phyloP scores from a whole-genome alignment of 345 rosid genomes.

The Diplotaxis tenuifolia region DNA sequence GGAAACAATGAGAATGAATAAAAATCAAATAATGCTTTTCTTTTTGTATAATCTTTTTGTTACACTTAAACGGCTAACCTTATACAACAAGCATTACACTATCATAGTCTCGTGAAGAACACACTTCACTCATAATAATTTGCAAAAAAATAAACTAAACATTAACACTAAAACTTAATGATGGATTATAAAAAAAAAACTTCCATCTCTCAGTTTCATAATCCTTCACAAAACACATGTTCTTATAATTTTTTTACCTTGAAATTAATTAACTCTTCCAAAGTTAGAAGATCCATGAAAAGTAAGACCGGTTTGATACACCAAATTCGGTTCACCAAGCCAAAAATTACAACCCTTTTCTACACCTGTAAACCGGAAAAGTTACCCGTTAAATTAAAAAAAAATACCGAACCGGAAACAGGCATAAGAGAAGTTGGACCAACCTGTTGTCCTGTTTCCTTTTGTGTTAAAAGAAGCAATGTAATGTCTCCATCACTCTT shows the following conservation, averaged over 20 bases:
- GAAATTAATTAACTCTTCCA: not conserved
- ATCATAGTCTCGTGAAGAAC: conserved; percentile 32
- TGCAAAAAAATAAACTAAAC: conserved; percentile 39
- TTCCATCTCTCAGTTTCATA: conserved; percentile 41
- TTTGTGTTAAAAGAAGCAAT: conserved; percentile 44
- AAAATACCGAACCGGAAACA: conserved; percentile 34
- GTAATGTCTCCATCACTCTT: conserved; percentile 71
- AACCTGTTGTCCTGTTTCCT: conserved; percentile 51
- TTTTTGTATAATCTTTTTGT: conserved; percentile 20
- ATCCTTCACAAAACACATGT: conserved; percentile 31
- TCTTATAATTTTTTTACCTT: not conserved
- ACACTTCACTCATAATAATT: conserved; percentile 10
- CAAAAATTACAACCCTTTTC: conserved; percentile 38
- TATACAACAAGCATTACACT: conserved; percentile 16
- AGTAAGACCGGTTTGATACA: conserved; percentile 23
- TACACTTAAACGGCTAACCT: conserved; percentile 17
- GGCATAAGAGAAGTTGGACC: conserved; percentile 43
- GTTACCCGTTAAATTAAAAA: conserved; percentile 24
- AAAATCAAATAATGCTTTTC: conserved; percentile 17
- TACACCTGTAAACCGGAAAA: conserved; percentile 53
- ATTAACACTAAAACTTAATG: conserved; percentile 43
- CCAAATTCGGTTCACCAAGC: conserved; percentile 38
- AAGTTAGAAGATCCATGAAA: conserved; percentile 13
- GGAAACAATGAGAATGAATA: conserved; percentile 11
- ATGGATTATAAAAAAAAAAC: conserved; percentile 43